phyloP scores from a whole-genome alignment of 2,329 filamentous ascomycete species.

The Didymella pomorum region DNA sequence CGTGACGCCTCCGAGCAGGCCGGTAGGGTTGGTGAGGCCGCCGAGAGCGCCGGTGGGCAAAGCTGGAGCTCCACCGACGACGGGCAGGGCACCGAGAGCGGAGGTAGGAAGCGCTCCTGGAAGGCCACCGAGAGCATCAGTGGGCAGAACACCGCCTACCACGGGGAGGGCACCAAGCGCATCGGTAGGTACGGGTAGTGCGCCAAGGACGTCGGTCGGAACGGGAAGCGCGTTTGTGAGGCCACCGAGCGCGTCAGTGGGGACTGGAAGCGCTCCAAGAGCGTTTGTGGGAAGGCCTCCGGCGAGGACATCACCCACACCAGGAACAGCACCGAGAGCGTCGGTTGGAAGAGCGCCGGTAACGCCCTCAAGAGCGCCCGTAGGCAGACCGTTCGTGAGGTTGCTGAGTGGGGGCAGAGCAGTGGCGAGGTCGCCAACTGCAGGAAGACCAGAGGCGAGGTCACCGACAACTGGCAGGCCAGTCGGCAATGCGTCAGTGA shows the following conservation, averaged over 20 bases:
- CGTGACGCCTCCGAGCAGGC: conserved; percentile 1
- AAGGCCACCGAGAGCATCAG: neutral
- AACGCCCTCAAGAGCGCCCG: neutral
- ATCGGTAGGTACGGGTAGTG: neutral
- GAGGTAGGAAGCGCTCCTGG: neutral
- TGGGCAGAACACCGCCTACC: neutral
- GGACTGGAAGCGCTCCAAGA: neutral
- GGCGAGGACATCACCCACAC: neutral
- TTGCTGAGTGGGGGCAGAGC: neutral
- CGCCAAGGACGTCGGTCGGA: neutral
- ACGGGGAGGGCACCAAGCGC: neutral
- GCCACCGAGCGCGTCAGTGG: neutral
- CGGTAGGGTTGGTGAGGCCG: neutral
- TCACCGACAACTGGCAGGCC: neutral
- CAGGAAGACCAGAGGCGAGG: neutral
- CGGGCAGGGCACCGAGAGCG: neutral
- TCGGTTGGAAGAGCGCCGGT: conserved; percentile 1
- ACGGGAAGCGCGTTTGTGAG: conserved; percentile 1
- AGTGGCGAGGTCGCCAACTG: neutral
- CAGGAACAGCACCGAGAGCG: neutral
- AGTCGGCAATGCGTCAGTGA: neutral
- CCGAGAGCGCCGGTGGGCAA: neutral
- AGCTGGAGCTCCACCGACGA: neutral
- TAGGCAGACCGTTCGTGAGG: neutral
- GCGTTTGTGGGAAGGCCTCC: neutral